Evolutionary conservation across 306 rosid species (phyloP).

Genomic region (Boehmeria nivea): DNA sequence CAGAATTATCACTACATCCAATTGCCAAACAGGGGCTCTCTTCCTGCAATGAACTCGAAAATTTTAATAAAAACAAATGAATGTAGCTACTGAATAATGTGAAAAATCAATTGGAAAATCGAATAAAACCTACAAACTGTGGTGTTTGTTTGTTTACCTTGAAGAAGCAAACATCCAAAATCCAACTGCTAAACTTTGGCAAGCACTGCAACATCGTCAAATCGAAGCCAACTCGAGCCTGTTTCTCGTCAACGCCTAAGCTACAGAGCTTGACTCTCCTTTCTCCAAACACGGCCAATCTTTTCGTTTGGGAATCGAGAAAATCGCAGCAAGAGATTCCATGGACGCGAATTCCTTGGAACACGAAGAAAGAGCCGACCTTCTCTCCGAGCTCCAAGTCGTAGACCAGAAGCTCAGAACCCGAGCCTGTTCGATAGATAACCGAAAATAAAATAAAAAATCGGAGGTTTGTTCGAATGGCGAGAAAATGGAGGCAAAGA

Average conservation of each 20-base stretch:
- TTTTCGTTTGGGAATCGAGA: slow-evolving; percentile 2
- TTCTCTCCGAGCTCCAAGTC: slow-evolving; percentile 46
- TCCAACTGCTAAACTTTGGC: slow-evolving; percentile 76
- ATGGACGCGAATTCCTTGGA: slow-evolving; percentile 91
- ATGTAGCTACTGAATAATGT: no score
- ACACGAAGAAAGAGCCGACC: slow-evolving; percentile 45
- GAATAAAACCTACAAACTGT: neutral
- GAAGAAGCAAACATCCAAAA: slow-evolving; percentile 79
- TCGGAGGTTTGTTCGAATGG: neutral
- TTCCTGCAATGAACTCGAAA: slow-evolving; percentile 27
- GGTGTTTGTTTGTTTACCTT: slow-evolving; percentile 31
- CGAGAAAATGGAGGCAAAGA: neutral
- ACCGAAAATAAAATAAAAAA: neutral
- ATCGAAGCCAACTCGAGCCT: slow-evolving; percentile 18
- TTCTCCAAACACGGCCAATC: slow-evolving; percentile 67
- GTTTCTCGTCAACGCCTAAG: slow-evolving; percentile 28
- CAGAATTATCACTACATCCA: slow-evolving; percentile 85
- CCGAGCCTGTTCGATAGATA: slow-evolving; percentile 59
- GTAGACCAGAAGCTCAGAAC: slow-evolving; percentile 62
- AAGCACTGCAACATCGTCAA: slow-evolving; percentile 38
- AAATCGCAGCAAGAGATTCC: slow-evolving; percentile 42
- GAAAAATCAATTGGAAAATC: no score
- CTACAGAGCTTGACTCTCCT: slow-evolving; percentile 59
- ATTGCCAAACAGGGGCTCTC: slow-evolving; percentile 47
- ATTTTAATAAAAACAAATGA: slow-evolving; percentile 9